Evolutionary conservation across 805 yeast genomes (phyloP).

Genomic region (Wickerhamiella nectarea): DNA sequence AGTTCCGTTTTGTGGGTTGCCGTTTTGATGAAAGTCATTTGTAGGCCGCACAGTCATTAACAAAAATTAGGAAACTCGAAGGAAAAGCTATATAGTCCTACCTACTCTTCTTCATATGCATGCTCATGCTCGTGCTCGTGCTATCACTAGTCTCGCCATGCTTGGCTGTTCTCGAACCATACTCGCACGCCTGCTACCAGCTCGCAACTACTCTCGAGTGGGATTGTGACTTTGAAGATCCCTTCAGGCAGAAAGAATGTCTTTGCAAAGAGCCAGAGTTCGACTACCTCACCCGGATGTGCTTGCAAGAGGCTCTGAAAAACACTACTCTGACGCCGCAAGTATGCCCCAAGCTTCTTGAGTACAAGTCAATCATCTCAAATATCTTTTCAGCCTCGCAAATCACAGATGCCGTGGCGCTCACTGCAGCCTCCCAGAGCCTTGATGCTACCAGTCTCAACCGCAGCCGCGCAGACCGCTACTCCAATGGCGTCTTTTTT

Average conservation of each 20-base stretch:
- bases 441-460: slow-evolving; percentile 1
- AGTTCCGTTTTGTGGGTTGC: no score
- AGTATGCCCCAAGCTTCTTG: not conserved
- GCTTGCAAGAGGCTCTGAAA: not conserved
- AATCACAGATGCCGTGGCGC: not conserved
- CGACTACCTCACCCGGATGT: not conserved
- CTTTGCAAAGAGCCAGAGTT: slow-evolving; percentile 1
- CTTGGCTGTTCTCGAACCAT: no score
- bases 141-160: no score
- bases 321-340: not conserved
- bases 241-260: not conserved
- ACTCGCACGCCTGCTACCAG: not conserved
- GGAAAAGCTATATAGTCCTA: no score
- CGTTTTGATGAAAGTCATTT: no score
- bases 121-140: no score
- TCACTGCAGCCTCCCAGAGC: not conserved
- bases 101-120: no score
- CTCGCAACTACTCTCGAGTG: not conserved
- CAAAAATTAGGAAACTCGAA: no score
- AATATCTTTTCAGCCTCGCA: not conserved
- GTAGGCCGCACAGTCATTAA: no score
- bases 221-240: not conserved
- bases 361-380: not conserved
- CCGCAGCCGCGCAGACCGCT: slow-evolving; percentile 1
- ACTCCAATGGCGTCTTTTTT: slow-evolving; percentile 2